These are phyloP conservation scores for Fusarium piperis DNA, from an alignment of 2,329 filamentous ascomycete species.

Conservation along the genomic window DNA sequence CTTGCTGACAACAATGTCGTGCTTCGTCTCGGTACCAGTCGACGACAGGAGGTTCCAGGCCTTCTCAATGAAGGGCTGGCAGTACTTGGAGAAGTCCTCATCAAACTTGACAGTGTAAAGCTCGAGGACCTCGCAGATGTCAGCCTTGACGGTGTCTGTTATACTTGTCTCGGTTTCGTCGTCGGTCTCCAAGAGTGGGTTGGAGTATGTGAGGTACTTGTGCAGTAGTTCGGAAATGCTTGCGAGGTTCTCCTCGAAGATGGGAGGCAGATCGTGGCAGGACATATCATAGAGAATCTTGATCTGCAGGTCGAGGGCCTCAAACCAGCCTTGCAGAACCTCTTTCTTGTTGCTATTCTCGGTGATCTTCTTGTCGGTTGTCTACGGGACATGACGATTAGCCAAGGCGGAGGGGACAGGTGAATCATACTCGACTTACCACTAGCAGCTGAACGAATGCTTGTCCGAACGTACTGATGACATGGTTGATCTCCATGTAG, in stretches of 20 bases:
- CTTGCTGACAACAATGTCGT: constrained; percentile 93
- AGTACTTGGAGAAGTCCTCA: constrained; percentile 86
- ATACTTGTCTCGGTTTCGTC: constrained; percentile 90
- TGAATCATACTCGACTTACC: constrained; percentile 55
- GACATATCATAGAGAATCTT: constrained; percentile 97
- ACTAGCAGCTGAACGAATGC: constrained; percentile 85
- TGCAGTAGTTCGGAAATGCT: constrained; percentile 83
- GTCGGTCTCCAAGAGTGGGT: constrained; percentile 81
- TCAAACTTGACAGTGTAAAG: constrained; percentile 96
- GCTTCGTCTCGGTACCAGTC: constrained; percentile 88
- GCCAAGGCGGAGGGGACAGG: neutral
- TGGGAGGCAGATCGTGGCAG: constrained; percentile 94
- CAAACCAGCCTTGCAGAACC: constrained; percentile 79
- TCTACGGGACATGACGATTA: constrained; percentile 51
- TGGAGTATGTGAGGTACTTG: constrained; percentile 93
- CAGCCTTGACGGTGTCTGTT: constrained; percentile 87
- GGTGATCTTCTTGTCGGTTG: constrained; percentile 76
- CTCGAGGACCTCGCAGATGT: constrained; percentile 90
- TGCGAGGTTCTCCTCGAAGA: constrained; percentile 89
- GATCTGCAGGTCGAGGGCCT: constrained; percentile 86
- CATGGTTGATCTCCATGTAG: constrained; percentile 96
- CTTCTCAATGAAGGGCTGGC: constrained; percentile 85
- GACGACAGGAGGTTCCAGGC: constrained; percentile 92
- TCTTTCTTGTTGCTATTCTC: constrained; percentile 80
- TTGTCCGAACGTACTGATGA: constrained; percentile 82